Percentiles rank a stretch among this genome's conserved stretches.
phyloP scores from a whole-genome alignment of 257 asterid species.

The Dorcoceras hygrometricum region DNA sequence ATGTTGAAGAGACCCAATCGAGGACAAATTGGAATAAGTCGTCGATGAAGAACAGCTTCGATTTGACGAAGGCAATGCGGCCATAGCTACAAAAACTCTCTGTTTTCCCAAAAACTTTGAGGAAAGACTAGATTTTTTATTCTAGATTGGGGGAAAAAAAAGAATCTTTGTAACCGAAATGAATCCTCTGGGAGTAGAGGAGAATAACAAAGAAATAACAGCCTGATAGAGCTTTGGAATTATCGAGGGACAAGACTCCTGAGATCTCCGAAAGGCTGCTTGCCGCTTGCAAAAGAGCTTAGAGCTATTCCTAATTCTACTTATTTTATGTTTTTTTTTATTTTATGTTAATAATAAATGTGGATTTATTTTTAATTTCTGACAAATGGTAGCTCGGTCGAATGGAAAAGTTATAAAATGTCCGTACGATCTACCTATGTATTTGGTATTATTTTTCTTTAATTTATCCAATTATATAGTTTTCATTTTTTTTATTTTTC shows the following conservation, averaged over 20 bases:
- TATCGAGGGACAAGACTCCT: constrained; percentile 64
- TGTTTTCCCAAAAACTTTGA: background rate
- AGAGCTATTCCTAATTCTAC: background rate
- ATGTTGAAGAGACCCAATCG: constrained; percentile 33
- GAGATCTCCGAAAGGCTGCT: constrained; percentile 87
- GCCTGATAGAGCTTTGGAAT: constrained; percentile 37
- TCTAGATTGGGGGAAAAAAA: constrained; percentile 1
- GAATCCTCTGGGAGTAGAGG: background rate
- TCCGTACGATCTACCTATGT: no score
- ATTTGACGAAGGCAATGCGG: constrained; percentile 49
- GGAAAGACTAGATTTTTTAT: background rate
- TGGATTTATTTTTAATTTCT: no score
- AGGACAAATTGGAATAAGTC: constrained; percentile 41
- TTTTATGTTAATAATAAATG: no score
- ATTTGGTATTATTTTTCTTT: no score
- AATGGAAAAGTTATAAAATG: no score
- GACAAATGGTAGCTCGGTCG: no score
- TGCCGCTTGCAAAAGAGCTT: constrained; percentile 13
- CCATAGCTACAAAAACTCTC: constrained; percentile 39
- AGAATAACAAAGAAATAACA: background rate
- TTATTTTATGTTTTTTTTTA: no score
- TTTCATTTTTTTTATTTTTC: no score
- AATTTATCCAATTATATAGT: no score
- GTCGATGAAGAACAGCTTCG: constrained; percentile 51
- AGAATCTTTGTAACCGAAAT: constrained; percentile 2